phyloP scores from a whole-genome alignment of 2,329 filamentous ascomycete genomes.

The Epichloe glyceriae region DNA sequence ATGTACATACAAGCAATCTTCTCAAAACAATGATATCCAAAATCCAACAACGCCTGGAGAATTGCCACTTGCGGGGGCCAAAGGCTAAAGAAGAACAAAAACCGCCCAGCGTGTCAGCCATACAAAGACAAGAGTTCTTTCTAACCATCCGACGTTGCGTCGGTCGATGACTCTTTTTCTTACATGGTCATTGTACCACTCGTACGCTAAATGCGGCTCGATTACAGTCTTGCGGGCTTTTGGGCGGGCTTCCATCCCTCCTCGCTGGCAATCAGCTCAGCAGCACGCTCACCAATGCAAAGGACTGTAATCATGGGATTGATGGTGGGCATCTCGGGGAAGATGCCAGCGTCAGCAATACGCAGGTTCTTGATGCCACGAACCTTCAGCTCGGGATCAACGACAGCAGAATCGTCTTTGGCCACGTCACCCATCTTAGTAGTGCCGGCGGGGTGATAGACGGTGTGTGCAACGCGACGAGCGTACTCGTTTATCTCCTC shows the following conservation, averaged over 20 bases:
- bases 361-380: conserved; percentile 59
- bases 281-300: conserved; percentile 69
- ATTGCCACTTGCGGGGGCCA: too few relatives aligned
- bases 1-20: too few relatives aligned
- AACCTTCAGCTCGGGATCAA: conserved; percentile 62
- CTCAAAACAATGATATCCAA: too few relatives aligned
- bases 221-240: conserved; percentile 20
- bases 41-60: too few relatives aligned
- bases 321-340: conserved; percentile 74
- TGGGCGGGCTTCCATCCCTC: conserved; percentile 36
- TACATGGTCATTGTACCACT: too few relatives aligned
- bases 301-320: conserved; percentile 89
- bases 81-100: too few relatives aligned
- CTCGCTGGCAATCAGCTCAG: conserved; percentile 64
- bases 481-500: conserved; percentile 75
- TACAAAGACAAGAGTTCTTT: too few relatives aligned
- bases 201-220: too few relatives aligned
- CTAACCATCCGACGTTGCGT: too few relatives aligned
- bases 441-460: conserved; percentile 81
- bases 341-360: conserved; percentile 77
- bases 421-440: conserved; percentile 75
- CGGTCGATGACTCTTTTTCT: too few relatives aligned
- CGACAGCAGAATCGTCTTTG: conserved; percentile 61
- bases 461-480: conserved; percentile 68
- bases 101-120: too few relatives aligned